A percentile compares a stretch with the other conserved stretches of the same genome.
These are phyloP conservation scores for Cladosporium sp. DNA, from an alignment of 2,329 filamentous ascomycete genomes.

Conservation along the genomic window DNA sequence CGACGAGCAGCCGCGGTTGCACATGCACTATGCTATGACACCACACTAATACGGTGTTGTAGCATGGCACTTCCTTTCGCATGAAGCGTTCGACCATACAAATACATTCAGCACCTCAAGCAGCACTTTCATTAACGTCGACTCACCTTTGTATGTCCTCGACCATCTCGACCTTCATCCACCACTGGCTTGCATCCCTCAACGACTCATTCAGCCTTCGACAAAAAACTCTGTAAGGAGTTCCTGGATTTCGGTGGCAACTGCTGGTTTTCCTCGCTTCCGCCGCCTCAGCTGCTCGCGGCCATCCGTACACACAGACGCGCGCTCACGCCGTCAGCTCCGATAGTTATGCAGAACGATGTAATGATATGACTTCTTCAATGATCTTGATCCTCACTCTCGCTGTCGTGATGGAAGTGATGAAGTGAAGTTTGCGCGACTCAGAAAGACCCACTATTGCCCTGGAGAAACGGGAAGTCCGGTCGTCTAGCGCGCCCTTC, in stretches of 20 bases:
- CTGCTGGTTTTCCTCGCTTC: background rate
- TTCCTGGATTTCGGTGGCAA: background rate
- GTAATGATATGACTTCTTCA: conserved; percentile 9
- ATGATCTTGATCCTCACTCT: background rate
- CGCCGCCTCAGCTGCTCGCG: background rate
- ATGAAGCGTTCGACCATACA: conserved; percentile 7
- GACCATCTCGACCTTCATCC: background rate
- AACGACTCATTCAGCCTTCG: too few species aligned
- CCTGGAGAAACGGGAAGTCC: conserved; percentile 9
- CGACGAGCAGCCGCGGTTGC: background rate
- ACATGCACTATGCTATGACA: background rate
- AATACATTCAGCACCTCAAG: conserved; percentile 11
- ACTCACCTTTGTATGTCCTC: background rate
- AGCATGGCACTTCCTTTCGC: conserved; percentile 1
- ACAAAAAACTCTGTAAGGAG: too few species aligned
- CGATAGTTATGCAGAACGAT: conserved; percentile 9
- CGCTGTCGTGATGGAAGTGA: background rate
- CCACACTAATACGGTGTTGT: background rate
- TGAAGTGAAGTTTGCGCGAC: conserved; percentile 8
- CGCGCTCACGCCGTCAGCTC: background rate
- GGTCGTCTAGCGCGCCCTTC: conserved; percentile 8
- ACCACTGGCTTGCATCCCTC: too few species aligned
- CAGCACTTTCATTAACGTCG: background rate
- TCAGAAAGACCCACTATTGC: conserved; percentile 11
- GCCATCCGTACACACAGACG: background rate